Conservation (phyloP, 768 basidiomycete genomes). For the Boletus rufocinnamomeus region DNA sequence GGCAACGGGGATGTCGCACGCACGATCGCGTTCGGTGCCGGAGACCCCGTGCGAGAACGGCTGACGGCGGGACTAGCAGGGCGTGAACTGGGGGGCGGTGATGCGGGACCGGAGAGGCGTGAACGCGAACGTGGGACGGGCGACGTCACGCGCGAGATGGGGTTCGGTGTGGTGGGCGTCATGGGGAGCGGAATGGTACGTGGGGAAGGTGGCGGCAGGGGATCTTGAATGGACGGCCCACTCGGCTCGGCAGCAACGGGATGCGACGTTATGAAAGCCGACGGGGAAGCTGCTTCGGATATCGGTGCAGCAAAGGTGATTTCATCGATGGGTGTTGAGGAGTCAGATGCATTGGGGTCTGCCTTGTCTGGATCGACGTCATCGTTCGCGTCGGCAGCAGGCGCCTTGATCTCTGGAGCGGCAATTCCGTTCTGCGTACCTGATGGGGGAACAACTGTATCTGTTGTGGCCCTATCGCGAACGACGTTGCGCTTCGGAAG, state of each 20-base stretch:
- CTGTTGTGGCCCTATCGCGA: constrained; percentile 26
- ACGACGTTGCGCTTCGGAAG: constrained; percentile 52
- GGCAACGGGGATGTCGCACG: constrained; percentile 16
- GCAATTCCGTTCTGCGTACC: neutral
- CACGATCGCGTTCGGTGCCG: constrained; percentile 13
- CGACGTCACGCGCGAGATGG: constrained; percentile 30
- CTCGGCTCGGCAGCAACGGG: constrained; percentile 13
- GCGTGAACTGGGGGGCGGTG: constrained; percentile 36
- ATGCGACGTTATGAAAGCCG: neutral
- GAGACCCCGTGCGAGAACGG: constrained; percentile 31
- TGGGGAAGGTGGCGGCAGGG: constrained; percentile 23
- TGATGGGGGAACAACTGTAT: constrained; percentile 5
- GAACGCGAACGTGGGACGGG: constrained; percentile 38
- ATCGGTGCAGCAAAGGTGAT: constrained; percentile 21
- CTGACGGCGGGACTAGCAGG: constrained; percentile 27
- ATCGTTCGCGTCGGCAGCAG: constrained; percentile 2
- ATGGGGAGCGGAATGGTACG: constrained; percentile 25
- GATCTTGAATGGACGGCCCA: constrained; percentile 2
- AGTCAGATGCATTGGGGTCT: constrained; percentile 13
- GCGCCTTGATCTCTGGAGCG: constrained; percentile 6
- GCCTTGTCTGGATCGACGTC: constrained; percentile 11
- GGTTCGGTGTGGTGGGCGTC: constrained; percentile 22
- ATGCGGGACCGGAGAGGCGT: constrained; percentile 25
- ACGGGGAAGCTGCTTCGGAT: constrained; percentile 2
- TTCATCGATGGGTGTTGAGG: constrained; percentile 27